Conservation (phyloP, 2,329 filamentous ascomycete genomes). For the Calonectria crousiana region DNA sequence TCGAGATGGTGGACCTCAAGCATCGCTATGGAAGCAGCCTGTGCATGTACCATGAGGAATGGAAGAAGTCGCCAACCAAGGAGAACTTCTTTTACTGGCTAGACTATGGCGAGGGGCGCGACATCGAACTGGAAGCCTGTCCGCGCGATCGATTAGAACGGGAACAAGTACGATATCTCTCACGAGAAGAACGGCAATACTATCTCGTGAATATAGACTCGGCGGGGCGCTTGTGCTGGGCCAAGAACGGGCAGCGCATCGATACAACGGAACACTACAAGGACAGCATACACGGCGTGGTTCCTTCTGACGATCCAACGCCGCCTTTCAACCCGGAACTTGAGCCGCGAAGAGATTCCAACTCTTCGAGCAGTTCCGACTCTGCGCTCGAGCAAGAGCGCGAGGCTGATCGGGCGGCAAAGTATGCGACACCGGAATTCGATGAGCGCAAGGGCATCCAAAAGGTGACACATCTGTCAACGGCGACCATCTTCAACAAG, state of each 20-base stretch:
- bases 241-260: constrained; percentile 82
- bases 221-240: constrained; percentile 85
- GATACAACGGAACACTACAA: constrained; percentile 81
- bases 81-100: constrained; percentile 98
- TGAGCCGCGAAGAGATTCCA: constrained; percentile 28
- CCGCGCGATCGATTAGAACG: constrained; percentile 80
- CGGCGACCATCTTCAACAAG: constrained; percentile 81
- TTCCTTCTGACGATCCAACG: constrained; percentile 70
- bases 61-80: constrained; percentile 81
- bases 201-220: constrained; percentile 84
- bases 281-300: constrained; percentile 83
- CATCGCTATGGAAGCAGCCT: constrained; percentile 90
- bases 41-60: constrained; percentile 83
- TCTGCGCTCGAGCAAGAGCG: constrained; percentile 59
- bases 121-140: constrained; percentile 77
- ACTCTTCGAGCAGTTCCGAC: constrained; percentile 47
- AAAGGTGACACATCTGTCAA: constrained; percentile 73
- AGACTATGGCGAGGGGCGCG: constrained; percentile 81
- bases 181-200: constrained; percentile 81
- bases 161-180: constrained; percentile 87
- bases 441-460: constrained; percentile 69
- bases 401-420: constrained; percentile 72
- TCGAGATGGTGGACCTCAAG: constrained; percentile 87
- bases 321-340: constrained; percentile 60
- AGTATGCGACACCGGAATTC: constrained; percentile 74